These are phyloP conservation scores for Backusella liffmaniae DNA, from an alignment of 192 early-diverging fungal species.

Conservation along the genomic window DNA sequence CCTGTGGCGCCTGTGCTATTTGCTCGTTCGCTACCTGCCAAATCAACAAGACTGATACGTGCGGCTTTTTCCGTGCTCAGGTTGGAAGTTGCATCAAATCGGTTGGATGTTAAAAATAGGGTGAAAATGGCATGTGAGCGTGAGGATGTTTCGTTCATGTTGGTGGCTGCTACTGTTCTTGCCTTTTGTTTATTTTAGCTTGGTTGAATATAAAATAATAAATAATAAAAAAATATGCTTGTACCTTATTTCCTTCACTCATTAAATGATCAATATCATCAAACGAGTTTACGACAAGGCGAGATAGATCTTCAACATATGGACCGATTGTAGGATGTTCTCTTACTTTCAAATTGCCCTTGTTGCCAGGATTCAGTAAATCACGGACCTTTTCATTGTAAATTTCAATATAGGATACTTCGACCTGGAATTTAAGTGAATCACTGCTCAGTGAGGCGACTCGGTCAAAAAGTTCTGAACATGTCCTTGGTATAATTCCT, in stretches of 20 bases:
- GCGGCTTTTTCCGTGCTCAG: constrained; percentile 69
- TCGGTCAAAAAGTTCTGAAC: constrained; percentile 73
- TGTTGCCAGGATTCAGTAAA: constrained; percentile 71
- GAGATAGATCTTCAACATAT: constrained; percentile 91
- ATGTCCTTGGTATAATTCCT: constrained; percentile 85
- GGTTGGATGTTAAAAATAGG: constrained; percentile 64
- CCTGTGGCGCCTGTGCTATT: constrained; percentile 84
- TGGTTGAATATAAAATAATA: background rate
- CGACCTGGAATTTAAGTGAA: constrained; percentile 56
- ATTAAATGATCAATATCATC: constrained; percentile 69
- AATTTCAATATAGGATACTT: constrained; percentile 91
- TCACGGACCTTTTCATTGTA: constrained; percentile 86
- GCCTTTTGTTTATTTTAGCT: constrained; percentile 41
- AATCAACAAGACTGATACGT: constrained; percentile 83
- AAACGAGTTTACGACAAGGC: constrained; percentile 74
- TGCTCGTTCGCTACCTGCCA: constrained; percentile 92
- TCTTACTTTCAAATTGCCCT: constrained; percentile 71
- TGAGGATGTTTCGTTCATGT: constrained; percentile 92
- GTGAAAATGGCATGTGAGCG: constrained; percentile 88
- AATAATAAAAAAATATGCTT: background rate
- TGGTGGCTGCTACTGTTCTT: constrained; percentile 89
- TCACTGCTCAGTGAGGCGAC: constrained; percentile 46
- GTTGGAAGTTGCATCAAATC: constrained; percentile 44
- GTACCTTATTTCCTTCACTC: constrained; percentile 77
- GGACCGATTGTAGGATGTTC: constrained; percentile 80